Evolutionary conservation across 75 land plant genomes (phyloP).

Genomic region (Picea glauca): DNA sequence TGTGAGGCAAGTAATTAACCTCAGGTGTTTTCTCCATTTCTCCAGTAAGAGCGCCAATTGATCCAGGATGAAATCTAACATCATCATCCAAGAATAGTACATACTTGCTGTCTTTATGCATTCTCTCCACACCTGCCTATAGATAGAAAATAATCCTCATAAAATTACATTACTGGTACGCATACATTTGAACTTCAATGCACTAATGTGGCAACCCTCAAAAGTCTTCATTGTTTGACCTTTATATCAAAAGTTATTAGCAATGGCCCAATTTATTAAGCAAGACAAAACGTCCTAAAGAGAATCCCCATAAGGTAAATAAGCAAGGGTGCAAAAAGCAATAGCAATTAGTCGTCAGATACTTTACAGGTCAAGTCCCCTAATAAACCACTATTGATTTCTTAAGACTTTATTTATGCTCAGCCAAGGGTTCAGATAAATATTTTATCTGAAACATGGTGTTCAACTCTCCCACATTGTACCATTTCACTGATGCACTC

Average conservation of each 20-base stretch:
- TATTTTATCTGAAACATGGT: neutral
- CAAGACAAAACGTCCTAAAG: neutral
- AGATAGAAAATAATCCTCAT: neutral
- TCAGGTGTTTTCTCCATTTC: slow-evolving; percentile 92
- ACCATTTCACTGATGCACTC: neutral
- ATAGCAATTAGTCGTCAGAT: neutral
- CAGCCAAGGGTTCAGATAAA: neutral
- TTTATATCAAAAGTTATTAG: neutral
- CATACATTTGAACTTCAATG: neutral
- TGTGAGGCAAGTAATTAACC: slow-evolving; percentile 28
- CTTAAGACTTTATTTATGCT: neutral
- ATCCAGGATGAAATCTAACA: slow-evolving; percentile 95
- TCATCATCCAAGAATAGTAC: slow-evolving; percentile 99
- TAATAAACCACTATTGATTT: neutral
- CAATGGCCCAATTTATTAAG: neutral
- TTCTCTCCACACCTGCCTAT: slow-evolving; percentile 90
- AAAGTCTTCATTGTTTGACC: neutral
- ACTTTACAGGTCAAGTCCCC: neutral
- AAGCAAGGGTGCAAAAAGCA: neutral
- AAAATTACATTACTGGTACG: neutral
- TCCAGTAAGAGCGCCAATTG: slow-evolving; percentile 88
- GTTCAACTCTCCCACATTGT: neutral
- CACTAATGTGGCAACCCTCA: neutral
- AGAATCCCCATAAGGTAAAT: neutral
- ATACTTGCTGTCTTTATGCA: slow-evolving; percentile 96